A percentile compares a stretch with the other conserved stretches of the same genome.
Evolutionary conservation across 2,329 filamentous ascomycete genomes (phyloP).

Genomic region (Aulographum hederae): DNA sequence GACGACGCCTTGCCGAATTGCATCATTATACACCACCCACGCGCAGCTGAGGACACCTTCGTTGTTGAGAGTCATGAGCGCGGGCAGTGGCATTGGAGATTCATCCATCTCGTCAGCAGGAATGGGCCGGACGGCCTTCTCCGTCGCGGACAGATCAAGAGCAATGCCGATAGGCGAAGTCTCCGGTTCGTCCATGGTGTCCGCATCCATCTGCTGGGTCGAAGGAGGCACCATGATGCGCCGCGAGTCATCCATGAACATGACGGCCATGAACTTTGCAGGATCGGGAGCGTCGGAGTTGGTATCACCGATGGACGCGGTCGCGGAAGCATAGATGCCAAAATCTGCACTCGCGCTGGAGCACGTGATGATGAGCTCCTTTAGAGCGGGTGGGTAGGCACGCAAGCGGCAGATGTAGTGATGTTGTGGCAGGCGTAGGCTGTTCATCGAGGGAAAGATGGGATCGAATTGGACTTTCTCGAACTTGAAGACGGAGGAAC

Average conservation of each 20-base stretch:
- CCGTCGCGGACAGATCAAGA: slow-evolving; percentile 67
- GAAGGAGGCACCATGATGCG: slow-evolving; percentile 49
- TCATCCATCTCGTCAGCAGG: slow-evolving; percentile 60
- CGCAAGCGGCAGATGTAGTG: slow-evolving; percentile 62
- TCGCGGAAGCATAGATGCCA: no score
- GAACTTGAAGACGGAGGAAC: slow-evolving; percentile 43
- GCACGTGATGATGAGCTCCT: slow-evolving; percentile 66
- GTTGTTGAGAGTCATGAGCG: slow-evolving; percentile 69
- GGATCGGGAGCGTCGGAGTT: background rate
- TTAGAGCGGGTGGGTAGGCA: slow-evolving; percentile 62
- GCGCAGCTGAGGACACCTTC: slow-evolving; percentile 72
- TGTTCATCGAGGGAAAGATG: slow-evolving; percentile 48
- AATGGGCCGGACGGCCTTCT: slow-evolving; percentile 63
- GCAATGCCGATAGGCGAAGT: slow-evolving; percentile 64
- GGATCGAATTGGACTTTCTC: slow-evolving; percentile 47
- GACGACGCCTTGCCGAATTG: slow-evolving; percentile 52
- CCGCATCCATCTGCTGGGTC: slow-evolving; percentile 46
- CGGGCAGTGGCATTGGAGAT: slow-evolving; percentile 65
- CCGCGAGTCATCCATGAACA: slow-evolving; percentile 53
- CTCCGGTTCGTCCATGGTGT: slow-evolving; percentile 47
- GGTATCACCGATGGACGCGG: no score
- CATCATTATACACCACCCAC: slow-evolving; percentile 86
- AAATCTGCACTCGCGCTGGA: no score
- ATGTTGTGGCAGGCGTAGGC: slow-evolving; percentile 48
- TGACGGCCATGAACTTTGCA: slow-evolving; percentile 48